phyloP scores from a whole-genome alignment of 1,284 basidiomycete genomes.

The Pulveroboletus sp. region DNA sequence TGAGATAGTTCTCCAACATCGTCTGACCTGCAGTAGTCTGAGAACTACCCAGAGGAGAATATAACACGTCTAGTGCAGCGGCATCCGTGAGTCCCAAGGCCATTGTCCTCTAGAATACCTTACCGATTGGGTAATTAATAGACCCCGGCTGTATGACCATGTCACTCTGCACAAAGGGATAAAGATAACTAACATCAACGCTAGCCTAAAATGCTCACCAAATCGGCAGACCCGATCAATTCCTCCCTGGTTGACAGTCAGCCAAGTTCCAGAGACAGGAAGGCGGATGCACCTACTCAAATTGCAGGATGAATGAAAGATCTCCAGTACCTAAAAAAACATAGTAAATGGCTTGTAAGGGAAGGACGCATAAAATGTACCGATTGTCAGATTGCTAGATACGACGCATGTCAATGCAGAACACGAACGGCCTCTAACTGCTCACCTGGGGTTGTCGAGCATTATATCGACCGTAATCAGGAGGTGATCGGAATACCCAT shows the following conservation, averaged over 20 bases:
- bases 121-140: slow-evolving; percentile 50
- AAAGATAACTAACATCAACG: slow-evolving; percentile 17
- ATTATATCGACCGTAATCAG: slow-evolving; percentile 63
- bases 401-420: slow-evolving; percentile 3
- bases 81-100: not conserved
- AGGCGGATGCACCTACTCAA: slow-evolving; percentile 40
- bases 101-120: slow-evolving; percentile 1
- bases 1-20: slow-evolving; percentile 69
- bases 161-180: slow-evolving; percentile 38
- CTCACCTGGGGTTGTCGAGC: slow-evolving; percentile 61
- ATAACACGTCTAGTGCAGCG: slow-evolving; percentile 51
- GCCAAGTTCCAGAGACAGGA: not conserved
- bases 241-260: slow-evolving; percentile 36
- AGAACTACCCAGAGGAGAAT: slow-evolving; percentile 56
- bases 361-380: slow-evolving; percentile 23
- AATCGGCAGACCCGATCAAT: slow-evolving; percentile 57
- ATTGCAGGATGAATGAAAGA: slow-evolving; percentile 59
- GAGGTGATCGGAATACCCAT: slow-evolving; percentile 66
- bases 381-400: slow-evolving; percentile 67
- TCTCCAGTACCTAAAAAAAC: slow-evolving; percentile 51
- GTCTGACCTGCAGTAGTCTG: slow-evolving; percentile 49
- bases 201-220: slow-evolving; percentile 38
- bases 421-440: not conserved
- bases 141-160: slow-evolving; percentile 56
- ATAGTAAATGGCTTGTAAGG: slow-evolving; percentile 2